These are phyloP conservation scores for Diaporthe sp. DNA, from an alignment of 2,329 filamentous ascomycete genomes.

Conservation along the genomic window DNA sequence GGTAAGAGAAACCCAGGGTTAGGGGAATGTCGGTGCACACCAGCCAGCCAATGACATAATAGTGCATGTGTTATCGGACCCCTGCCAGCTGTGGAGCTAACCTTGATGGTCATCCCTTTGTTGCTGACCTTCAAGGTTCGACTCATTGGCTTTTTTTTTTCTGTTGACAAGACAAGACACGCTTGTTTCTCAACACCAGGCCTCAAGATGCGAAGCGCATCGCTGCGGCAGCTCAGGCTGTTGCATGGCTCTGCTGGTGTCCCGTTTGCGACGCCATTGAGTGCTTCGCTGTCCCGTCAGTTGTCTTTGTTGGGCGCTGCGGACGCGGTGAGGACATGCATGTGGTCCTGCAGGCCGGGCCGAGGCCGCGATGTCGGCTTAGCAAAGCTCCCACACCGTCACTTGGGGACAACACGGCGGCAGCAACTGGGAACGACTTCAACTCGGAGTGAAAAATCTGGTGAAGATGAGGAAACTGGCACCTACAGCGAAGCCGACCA, in stretches of 20 bases:
- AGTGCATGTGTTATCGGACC: conserved; percentile 25
- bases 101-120: neutral
- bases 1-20: neutral
- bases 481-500: conserved; percentile 64
- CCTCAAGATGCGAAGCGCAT: conserved; percentile 26
- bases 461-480: conserved; percentile 47
- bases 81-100: conserved; percentile 11
- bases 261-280: neutral
- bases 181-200: conserved; percentile 1
- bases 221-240: conserved; percentile 40
- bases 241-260: conserved; percentile 8
- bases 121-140: neutral
- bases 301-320: neutral
- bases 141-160: conserved; percentile 11
- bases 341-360: conserved; percentile 4
- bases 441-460: neutral
- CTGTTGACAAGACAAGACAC: conserved; percentile 11
- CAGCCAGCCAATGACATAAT: conserved; percentile 18
- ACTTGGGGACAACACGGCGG: neutral
- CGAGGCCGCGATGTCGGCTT: neutral
- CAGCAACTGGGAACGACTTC: conserved; percentile 22
- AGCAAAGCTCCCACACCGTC: neutral
- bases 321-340: conserved; percentile 13
- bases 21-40: neutral
- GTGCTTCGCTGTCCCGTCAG: neutral